phyloP scores from a whole-genome alignment of 2,329 filamentous ascomycete species.

The Claviceps purpurea region DNA sequence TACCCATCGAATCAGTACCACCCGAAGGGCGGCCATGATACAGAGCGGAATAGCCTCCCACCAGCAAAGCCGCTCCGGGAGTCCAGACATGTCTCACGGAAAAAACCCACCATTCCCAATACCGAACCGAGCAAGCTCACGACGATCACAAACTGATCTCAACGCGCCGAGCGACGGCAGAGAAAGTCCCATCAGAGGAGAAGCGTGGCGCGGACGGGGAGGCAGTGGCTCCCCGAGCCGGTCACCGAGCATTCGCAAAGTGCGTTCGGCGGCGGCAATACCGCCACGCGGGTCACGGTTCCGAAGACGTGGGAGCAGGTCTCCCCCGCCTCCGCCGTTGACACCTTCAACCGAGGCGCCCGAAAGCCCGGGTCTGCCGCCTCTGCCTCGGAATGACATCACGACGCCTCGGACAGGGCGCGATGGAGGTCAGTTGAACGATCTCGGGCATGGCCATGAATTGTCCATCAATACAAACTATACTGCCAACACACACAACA shows the following conservation, averaged over 20 bases:
- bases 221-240: constrained; percentile 37
- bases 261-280: constrained; percentile 61
- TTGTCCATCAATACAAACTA: constrained; percentile 36
- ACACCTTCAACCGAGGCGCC: constrained; percentile 54
- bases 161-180: constrained; percentile 60
- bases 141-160: constrained; percentile 51
- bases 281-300: constrained; percentile 44
- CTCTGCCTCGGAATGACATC: constrained; percentile 60
- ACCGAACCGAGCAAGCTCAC: constrained; percentile 75
- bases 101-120: constrained; percentile 78
- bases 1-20: constrained; percentile 35
- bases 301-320: constrained; percentile 41
- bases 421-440: constrained; percentile 25
- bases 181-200: constrained; percentile 56
- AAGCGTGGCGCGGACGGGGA: constrained; percentile 42
- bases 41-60: constrained; percentile 65
- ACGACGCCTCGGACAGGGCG: constrained; percentile 40
- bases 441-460: constrained; percentile 39
- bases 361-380: constrained; percentile 59
- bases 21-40: constrained; percentile 69
- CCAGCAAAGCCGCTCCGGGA: constrained; percentile 46
- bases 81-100: constrained; percentile 48
- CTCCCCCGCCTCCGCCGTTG: constrained; percentile 51
- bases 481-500: constrained; percentile 37
- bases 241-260: constrained; percentile 60